Base-by-base conservation (phyloP, 1,284 basidiomycete species). In the Trametes pubescens region DNA sequence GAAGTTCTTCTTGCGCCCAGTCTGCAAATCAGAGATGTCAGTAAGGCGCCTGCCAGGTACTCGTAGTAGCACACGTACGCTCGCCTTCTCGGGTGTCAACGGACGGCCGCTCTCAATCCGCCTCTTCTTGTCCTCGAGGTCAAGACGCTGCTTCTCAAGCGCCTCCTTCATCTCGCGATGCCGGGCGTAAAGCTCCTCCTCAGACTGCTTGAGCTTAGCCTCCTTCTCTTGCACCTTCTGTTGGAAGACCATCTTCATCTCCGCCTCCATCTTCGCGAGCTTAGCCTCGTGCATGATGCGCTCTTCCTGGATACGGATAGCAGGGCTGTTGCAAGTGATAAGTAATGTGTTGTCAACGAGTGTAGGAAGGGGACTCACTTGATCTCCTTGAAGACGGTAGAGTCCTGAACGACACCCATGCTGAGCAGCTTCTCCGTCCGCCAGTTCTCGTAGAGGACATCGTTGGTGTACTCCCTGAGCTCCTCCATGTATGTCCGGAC, bases 161-260 rank as follows among this genome's bases (percentile, higher is more conserved):
- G 96, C 92, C 72, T 98, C 96, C 82, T 98, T 98, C 96, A 99
- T 98, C 80, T 99, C 96, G 77, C 94, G 91, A 84, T 99, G 96
- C 67, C 96, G 90, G 60, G 95, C 93, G 76, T 99, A 99, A 18
- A 99, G 86, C 82, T 98, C 96, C 79, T 98, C 96, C 80, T 99
- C 96, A 61, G 92, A 95, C 79, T 98, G 96, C 83, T 98, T 98
- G 77, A 99, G 86, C 80, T 98, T 98, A 67, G 94, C 87, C 78
- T 99, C 96, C 84, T 99, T 98, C 80, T 99, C 96, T 77, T 95
- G 94, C 59, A 99, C 96, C 80, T 99, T 99, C 81, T 98, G 96
- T 78, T 96, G 95, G 93, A 99, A 99, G 72, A 99, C 96, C 92
- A 95, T 94, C 87, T 96, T 96, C 95, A 98, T 97, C 85, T 98